Conservation (phyloP, 2,329 filamentous ascomycete species). For the Pseudomassariella vexata region DNA sequence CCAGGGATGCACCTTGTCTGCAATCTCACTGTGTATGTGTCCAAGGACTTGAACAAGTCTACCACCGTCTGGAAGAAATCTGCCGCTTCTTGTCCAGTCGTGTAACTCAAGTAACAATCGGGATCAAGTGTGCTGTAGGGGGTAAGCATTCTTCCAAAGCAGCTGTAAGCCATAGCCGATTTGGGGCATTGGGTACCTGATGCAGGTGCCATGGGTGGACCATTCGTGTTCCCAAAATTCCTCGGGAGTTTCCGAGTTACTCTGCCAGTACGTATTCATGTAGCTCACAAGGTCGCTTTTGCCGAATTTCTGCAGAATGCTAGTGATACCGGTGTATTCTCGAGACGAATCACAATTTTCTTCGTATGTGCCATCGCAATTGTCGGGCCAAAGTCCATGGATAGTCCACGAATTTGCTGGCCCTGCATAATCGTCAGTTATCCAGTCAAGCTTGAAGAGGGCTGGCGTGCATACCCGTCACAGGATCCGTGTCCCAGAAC, state of each 20-base stretch:
- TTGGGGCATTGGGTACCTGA: too few species aligned
- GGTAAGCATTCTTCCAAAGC: too few species aligned
- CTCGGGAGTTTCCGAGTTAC: slow-evolving; percentile 57
- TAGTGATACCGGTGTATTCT: slow-evolving; percentile 59
- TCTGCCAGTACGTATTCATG: slow-evolving; percentile 70
- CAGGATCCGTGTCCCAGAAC: slow-evolving; percentile 35
- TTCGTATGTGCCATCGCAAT: slow-evolving; percentile 66
- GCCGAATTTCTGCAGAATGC: slow-evolving; percentile 42
- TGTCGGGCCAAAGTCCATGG: slow-evolving; percentile 64
- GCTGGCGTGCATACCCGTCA: slow-evolving; percentile 5
- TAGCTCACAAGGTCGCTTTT: slow-evolving; percentile 51
- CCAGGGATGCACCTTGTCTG: too few species aligned
- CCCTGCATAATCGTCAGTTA: slow-evolving; percentile 58
- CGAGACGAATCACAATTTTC: slow-evolving; percentile 57
- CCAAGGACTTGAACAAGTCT: slow-evolving; percentile 58
- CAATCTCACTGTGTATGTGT: slow-evolving; percentile 58
- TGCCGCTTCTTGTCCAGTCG: slow-evolving; percentile 56
- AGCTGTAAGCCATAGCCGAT: too few species aligned
- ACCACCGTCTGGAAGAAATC: slow-evolving; percentile 66
- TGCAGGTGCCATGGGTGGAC: slow-evolving; percentile 69
- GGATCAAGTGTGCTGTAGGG: slow-evolving; percentile 66
- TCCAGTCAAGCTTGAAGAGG: too few species aligned
- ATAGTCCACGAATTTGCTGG: slow-evolving; percentile 68
- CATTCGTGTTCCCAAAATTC: slow-evolving; percentile 71
- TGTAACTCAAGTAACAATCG: slow-evolving; percentile 58